Evolutionary conservation across 768 basidiomycete genomes (phyloP).

Genomic region (Coprinopsis strossmayeri): DNA sequence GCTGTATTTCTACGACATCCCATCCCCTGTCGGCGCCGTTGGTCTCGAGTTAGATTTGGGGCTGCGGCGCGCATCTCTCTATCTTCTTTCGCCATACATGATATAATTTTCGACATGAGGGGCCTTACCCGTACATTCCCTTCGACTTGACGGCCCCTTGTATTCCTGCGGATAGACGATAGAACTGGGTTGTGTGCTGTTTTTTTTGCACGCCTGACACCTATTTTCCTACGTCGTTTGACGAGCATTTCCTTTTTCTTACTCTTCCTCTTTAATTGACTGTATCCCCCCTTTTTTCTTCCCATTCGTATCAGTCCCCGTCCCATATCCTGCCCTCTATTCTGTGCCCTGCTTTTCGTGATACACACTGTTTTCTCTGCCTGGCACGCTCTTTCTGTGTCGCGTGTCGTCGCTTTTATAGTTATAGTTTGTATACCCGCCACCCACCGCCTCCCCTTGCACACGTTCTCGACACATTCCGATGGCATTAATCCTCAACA

Average conservation of each 20-base stretch:
- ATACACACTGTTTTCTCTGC: constrained; percentile 1
- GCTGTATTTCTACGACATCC: not conserved
- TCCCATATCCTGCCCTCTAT: constrained; percentile 3
- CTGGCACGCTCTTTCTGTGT: too few species aligned
- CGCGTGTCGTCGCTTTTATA: too few species aligned
- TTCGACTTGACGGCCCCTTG: too few species aligned
- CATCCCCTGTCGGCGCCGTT: too few species aligned
- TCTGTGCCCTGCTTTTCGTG: constrained; percentile 1
- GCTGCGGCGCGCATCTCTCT: too few species aligned
- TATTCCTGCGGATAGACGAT: too few species aligned
- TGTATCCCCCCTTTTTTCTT: not conserved
- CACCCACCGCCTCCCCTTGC: not conserved
- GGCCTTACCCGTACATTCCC: too few species aligned
- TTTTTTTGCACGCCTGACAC: not conserved
- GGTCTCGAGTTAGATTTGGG: too few species aligned
- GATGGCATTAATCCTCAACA: too few species aligned
- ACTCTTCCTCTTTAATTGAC: not conserved
- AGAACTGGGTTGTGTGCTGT: not conserved
- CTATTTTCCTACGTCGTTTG: not conserved
- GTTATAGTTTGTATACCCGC: constrained; percentile 4
- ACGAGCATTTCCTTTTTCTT: not conserved
- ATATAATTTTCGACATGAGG: too few species aligned
- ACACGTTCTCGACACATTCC: too few species aligned
- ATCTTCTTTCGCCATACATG: too few species aligned
- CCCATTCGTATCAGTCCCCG: not conserved